A percentile compares a stretch with the other conserved stretches of the same genome.
These are phyloP conservation scores for Pleoardoris graminearum DNA, from an alignment of 2,329 filamentous ascomycete species.

Conservation along the genomic window DNA sequence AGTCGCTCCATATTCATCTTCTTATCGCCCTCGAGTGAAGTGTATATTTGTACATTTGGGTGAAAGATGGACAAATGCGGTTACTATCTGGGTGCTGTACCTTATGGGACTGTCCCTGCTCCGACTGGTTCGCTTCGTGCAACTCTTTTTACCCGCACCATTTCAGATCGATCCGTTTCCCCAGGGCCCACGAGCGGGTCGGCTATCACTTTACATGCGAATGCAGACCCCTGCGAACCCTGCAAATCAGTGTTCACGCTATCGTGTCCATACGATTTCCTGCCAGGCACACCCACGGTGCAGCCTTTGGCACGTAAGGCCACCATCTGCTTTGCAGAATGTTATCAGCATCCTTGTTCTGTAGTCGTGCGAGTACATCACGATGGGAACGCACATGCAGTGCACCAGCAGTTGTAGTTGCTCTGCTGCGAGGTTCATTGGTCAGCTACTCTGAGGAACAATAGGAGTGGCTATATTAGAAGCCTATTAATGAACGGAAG, in stretches of 20 bases:
- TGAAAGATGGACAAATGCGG: conserved; percentile 14
- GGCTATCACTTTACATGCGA: conserved; percentile 23
- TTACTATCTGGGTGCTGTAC: conserved; percentile 15
- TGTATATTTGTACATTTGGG: conserved; percentile 11
- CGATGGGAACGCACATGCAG: conserved; percentile 16
- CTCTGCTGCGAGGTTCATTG: conserved; percentile 10
- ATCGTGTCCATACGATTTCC: conserved; percentile 24
- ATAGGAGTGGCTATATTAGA: conserved; percentile 9
- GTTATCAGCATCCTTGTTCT: conserved; percentile 13
- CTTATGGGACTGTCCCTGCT: conserved; percentile 7
- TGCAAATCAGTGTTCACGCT: conserved; percentile 20
- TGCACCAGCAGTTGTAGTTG: neutral
- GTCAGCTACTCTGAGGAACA: neutral
- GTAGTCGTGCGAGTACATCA: conserved; percentile 17
- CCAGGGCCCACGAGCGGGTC: conserved; percentile 12
- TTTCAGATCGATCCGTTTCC: conserved; percentile 23
- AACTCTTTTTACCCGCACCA: conserved; percentile 27
- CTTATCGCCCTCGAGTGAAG: conserved; percentile 14
- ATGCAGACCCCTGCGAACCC: conserved; percentile 13
- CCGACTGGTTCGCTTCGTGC: conserved; percentile 28
- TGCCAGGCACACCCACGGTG: conserved; percentile 22
- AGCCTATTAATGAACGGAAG: conserved; percentile 11
- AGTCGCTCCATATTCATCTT: conserved; percentile 10
- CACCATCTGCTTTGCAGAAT: conserved; percentile 7
- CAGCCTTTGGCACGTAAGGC: conserved; percentile 1